Evolutionary conservation across 805 yeast species (phyloP), one percentile per base, ranked within the genome.

Genomic region (Candida coleopterorum): DNA sequence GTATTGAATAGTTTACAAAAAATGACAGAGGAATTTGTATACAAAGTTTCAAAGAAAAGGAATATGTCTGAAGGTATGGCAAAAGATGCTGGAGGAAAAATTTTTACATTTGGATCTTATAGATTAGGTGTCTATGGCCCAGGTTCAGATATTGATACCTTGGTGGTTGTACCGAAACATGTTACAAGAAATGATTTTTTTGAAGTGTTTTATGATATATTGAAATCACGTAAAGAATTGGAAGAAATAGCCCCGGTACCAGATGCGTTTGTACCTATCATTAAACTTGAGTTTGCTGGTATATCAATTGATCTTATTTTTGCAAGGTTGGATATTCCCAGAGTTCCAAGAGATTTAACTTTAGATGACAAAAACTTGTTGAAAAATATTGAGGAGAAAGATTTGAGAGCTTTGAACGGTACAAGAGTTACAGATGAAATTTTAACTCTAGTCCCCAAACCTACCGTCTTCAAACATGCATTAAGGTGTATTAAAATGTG

Each of bases 41-140:
- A 77, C 50, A 74, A 63, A 10, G 97, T 88, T 7, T 82, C 94
- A 3, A 72, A 76, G 45, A 76, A 72, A 43, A 88, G 84, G 53
- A 89, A 90, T 53, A 88, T 93, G 96, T 79, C 88, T 24, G 97
- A 93, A 42, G 96, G 97, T 2, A 88, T 93, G 97, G 95, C 97
- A 0, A 74, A 68, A 38, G 98, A 93, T 59, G 95, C 97, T 0
- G 98, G 98, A 25, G 98, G 98, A 25, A 93, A 93, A 57, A 78
- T 93, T n/a, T 93, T 89, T 56, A 88, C 97, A 0, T 93, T 75
- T 64, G 98, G 98, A 1, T 88, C 97, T 1, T 93, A 89, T 53
- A 71, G 96, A 44, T 64, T 93, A 29, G 98, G 98, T 4, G 98
- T 93, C 10, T 87, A 89, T 62, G 97, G 97, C 0, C 97, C 97